Base-by-base conservation (phyloP, 345 rosid genomes). In the Moringa oleifera region DNA sequence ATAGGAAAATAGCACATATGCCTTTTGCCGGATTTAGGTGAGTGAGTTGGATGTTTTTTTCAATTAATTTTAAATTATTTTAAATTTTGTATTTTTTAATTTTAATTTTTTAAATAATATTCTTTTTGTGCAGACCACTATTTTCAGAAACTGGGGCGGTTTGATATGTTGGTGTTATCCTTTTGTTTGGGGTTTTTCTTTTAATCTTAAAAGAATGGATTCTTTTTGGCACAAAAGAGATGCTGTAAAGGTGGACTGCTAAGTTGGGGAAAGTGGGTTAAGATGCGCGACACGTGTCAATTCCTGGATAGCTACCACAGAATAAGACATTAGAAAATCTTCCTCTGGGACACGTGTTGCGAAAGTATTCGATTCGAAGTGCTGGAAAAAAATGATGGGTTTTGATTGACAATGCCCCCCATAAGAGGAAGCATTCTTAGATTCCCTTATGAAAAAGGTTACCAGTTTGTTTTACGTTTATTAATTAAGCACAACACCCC, bases 311-410 rank as follows among this genome's bases (percentile, higher is more conserved):
- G 21, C 58, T 36, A 37, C 24, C 53, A 11, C 18, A 21, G 69
- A 71, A 65, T 59, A 28, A 19, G 57, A 15, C 9, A 45, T 10
- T 57, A 9, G 33, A 28, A 52, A 55, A n/a, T 41, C 17, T 21
- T 2, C 0, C 2, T 4, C 47, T 5, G 0, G 51, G 70, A 71
- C 76, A 69, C 77, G 62, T 71, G 82, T 71, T 70, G 2, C 45
- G 0, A 20, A n/a, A 7, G 52, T 68, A 77, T 77, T 75, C 67
- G 78, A 67, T 62, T 54, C 68, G 59, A 62, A 70, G 71, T 61
- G 25, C 63, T 62, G 61, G 37, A 65, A 46, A 73, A 71, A 41
- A 68, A 59, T 23, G 75, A 72, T 65, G 47, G 75, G 69, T 7
- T n/a, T 52, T 7, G 56, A 36, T 67, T 24, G 55, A 37, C 55